Evolutionary conservation across 2,329 filamentous ascomycete species (phyloP).

Genomic region (Monosporascus sp.): DNA sequence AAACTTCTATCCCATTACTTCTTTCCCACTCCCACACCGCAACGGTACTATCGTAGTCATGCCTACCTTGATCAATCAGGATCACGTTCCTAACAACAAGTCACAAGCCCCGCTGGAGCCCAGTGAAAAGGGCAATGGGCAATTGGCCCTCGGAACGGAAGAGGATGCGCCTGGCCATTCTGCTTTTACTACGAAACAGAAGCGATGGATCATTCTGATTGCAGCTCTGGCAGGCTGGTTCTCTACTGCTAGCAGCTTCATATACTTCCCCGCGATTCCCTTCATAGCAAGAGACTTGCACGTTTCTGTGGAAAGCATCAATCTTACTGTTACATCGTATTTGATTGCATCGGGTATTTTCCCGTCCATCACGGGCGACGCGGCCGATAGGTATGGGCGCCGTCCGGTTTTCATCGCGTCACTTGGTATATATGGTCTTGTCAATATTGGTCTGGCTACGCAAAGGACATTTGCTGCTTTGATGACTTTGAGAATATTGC

Average conservation of each 20-base stretch:
- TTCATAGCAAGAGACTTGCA: constrained; percentile 13
- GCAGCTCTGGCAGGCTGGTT: constrained; percentile 16
- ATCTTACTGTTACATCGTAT: constrained; percentile 35
- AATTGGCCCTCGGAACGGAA: not conserved
- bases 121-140: not conserved
- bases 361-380: not conserved
- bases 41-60: too few species aligned
- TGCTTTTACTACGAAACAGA: constrained; percentile 7
- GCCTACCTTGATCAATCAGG: not conserved
- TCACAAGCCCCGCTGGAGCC: not conserved
- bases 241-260: constrained; percentile 19
- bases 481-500: constrained; percentile 33
- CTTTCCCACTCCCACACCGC: too few species aligned
- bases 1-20: too few species aligned
- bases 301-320: constrained; percentile 21
- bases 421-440: constrained; percentile 27
- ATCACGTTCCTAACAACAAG: not conserved
- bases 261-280: constrained; percentile 20
- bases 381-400: constrained; percentile 27
- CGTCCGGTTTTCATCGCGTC: constrained; percentile 30
- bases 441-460: constrained; percentile 28
- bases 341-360: constrained; percentile 38
- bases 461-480: constrained; percentile 29
- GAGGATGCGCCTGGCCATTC: constrained; percentile 1
- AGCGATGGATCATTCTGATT: constrained; percentile 10